phyloP scores from a whole-genome alignment of 495 filamentous ascomycete genomes.

The Podospora pseudopauciseta region DNA sequence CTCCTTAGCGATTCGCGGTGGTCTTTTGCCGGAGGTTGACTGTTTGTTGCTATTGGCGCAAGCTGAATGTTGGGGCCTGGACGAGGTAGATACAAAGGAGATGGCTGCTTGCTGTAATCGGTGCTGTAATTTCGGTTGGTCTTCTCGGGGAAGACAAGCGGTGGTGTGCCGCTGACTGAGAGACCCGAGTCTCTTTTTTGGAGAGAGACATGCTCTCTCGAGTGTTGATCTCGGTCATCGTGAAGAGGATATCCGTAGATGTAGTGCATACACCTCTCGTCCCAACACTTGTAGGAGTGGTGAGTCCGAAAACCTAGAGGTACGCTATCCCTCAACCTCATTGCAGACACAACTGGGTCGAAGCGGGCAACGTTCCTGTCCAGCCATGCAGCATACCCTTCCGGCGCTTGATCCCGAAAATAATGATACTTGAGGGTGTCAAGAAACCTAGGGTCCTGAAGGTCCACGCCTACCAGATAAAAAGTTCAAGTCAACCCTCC shows the following conservation, averaged over 20 bases:
- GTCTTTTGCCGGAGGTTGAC: slow-evolving; percentile 32
- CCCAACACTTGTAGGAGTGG: slow-evolving; percentile 48
- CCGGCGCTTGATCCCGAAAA: slow-evolving; percentile 38
- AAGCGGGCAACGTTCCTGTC: slow-evolving; percentile 44
- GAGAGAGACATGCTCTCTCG: slow-evolving; percentile 40
- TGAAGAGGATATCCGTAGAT: slow-evolving; percentile 47
- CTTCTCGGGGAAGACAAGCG: slow-evolving; percentile 37
- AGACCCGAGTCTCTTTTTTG: slow-evolving; percentile 45
- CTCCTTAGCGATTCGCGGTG: slow-evolving; percentile 44
- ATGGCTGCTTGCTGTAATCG: slow-evolving; percentile 35
- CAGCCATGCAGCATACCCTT: slow-evolving; percentile 45
- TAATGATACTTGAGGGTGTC: slow-evolving; percentile 38
- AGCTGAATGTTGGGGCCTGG: slow-evolving; percentile 38
- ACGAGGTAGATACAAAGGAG: slow-evolving; percentile 39
- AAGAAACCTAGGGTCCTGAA: slow-evolving; percentile 42
- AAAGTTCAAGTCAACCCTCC: slow-evolving; percentile 5
- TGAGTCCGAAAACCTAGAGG: slow-evolving; percentile 37
- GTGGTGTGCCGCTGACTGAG: slow-evolving; percentile 38
- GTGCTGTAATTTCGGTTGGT: slow-evolving; percentile 29
- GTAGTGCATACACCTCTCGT: slow-evolving; percentile 50
- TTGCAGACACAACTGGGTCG: slow-evolving; percentile 43
- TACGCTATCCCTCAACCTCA: slow-evolving; percentile 40
- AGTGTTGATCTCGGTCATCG: slow-evolving; percentile 46
- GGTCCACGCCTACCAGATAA: slow-evolving; percentile 39
- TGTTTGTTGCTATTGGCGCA: slow-evolving; percentile 36